Evolutionary conservation across 2,329 filamentous ascomycete species (phyloP).

Genomic region (Incumbomyces lentus): DNA sequence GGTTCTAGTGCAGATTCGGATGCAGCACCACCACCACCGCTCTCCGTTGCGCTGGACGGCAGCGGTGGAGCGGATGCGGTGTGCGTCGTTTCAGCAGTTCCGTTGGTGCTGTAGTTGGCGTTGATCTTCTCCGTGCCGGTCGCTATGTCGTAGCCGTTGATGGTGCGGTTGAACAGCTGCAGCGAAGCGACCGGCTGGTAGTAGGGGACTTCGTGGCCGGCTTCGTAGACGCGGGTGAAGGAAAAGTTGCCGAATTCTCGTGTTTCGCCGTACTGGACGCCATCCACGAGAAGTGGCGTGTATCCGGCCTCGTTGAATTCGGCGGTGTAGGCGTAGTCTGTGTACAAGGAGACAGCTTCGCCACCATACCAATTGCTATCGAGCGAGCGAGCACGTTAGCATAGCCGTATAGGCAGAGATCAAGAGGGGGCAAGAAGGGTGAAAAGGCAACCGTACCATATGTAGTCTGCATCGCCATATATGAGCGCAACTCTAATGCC

Average conservation of each 20-base stretch:
- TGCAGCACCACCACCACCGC: neutral
- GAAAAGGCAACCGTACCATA: constrained; percentile 19
- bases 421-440: neutral
- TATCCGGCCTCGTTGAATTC: constrained; percentile 61
- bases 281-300: constrained; percentile 58
- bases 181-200: constrained; percentile 53
- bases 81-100: constrained; percentile 34
- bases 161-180: constrained; percentile 50
- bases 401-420: constrained; percentile 22
- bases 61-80: constrained; percentile 32
- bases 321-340: constrained; percentile 42
- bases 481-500: constrained; percentile 62
- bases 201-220: constrained; percentile 53
- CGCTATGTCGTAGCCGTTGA: constrained; percentile 46
- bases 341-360: constrained; percentile 56
- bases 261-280: constrained; percentile 58
- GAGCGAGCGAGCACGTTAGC: neutral
- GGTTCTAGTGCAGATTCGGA: neutral
- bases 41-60: constrained; percentile 15
- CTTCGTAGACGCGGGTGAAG: constrained; percentile 56
- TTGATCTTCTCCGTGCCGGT: constrained; percentile 35
- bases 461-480: constrained; percentile 53
- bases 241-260: constrained; percentile 67
- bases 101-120: constrained; percentile 30
- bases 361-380: constrained; percentile 56